Base-by-base conservation (phyloP, 345 rosid species). In the Gossypium bickii region DNA sequence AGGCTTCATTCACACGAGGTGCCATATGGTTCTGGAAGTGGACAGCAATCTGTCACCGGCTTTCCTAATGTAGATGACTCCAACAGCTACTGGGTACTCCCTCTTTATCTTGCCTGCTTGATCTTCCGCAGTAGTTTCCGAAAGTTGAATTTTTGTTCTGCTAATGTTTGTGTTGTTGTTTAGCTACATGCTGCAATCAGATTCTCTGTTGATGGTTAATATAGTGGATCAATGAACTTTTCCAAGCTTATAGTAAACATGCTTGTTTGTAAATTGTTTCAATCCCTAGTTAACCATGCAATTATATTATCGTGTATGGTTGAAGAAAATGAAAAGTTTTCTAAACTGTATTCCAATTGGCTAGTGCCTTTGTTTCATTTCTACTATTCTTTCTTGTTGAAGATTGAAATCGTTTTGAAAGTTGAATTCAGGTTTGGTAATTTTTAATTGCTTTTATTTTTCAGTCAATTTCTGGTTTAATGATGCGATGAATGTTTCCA, bases 11-110 rank as follows among this genome's bases (percentile, higher is more conserved):
- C 99, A 8, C 99, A 96, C 38, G 99, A 96, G 56, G 99, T 96
- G 67, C 99, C 99, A 0, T 96, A 93, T 29, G 99, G 99, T 29
- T 93, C 99, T 24, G 99, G 99, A 12, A 93, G 98, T 77, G 99
- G 99, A 56, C 99, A 96, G 83, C 99, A 96, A 79, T 96, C 99
- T 3, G 99, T 96, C 41, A 96, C 99, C 16, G 90, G 94, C 58
- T 93, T 88, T 78, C 91, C 97, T 7, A 85, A 78, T 9, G 95
- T 89, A 12, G 93, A 89, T 78, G 99, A 95, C 79, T 80, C 99
- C 71, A 95, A 95, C 71, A 93, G 99, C 80, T 95, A 93, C 79
- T 96, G 99, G 98, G 99, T 96, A 88, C 66, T 62, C 69, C 79
- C 62, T 74, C 60, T 52, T 16, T 67, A 38, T 73, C 8, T 64